Evolutionary conservation across 2,329 filamentous ascomycete species (phyloP).

Genomic region (Talaromyces sp.): DNA sequence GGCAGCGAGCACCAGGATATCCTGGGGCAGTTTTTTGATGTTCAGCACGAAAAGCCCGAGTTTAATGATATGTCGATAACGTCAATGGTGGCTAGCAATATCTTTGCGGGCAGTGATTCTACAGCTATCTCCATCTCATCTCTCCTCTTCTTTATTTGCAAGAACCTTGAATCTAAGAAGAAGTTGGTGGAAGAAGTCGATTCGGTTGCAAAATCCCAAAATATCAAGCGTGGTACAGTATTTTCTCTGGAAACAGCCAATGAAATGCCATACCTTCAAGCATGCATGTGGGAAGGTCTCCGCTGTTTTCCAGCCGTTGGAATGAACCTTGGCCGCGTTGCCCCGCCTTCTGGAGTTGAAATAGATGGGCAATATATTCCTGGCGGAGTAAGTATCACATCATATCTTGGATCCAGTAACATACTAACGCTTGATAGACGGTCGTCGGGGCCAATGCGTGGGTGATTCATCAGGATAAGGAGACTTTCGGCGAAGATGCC

Average conservation of each 20-base stretch:
- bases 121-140: constrained; percentile 35
- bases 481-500: constrained; percentile 8
- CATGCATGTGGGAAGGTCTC: constrained; percentile 16
- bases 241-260: constrained; percentile 25
- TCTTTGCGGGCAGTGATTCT: constrained; percentile 41
- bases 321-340: constrained; percentile 12
- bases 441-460: constrained; percentile 7
- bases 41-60: constrained; percentile 29
- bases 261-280: constrained; percentile 27
- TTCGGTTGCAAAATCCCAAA: constrained; percentile 14
- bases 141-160: constrained; percentile 35
- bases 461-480: constrained; percentile 10
- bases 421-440: neutral
- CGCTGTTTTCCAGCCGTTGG: constrained; percentile 16
- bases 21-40: constrained; percentile 30
- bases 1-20: constrained; percentile 32
- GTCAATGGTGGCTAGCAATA: constrained; percentile 33
- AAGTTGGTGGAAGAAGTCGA: constrained; percentile 33
- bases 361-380: constrained; percentile 14
- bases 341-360: constrained; percentile 14
- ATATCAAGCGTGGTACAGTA: constrained; percentile 16
- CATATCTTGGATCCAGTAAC: neutral
- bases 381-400: constrained; percentile 11
- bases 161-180: constrained; percentile 23
- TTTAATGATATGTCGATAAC: constrained; percentile 33